Base-by-base conservation (phyloP, 139 green algal species). In the Chlamydomonas sphaeroides region DNA sequence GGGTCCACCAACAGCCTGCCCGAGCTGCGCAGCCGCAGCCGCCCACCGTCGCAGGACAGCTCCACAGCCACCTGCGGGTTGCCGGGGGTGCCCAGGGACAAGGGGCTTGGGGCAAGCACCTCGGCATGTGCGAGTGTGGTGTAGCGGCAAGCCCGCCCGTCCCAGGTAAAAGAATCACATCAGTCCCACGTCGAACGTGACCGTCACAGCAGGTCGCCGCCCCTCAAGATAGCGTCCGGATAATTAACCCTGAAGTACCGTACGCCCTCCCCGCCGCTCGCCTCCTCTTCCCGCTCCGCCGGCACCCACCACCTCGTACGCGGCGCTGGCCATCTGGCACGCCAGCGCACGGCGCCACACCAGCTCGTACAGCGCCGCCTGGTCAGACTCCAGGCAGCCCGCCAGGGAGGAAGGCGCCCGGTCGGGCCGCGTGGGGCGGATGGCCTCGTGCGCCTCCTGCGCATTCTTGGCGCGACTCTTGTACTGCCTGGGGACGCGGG, bases 371-470 rank as follows among this genome's bases (percentile, higher is more conserved):
- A 99, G 91, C 79, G 77, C 68, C 39, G 62, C 33, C 83, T 88
- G 81, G 61, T 91, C 78, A 0, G 59, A 17, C 65, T 53, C 39
- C 35, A 88, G 39, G 25, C n/a, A 18, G n/a, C 51, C 36, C 28
- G 73, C 53, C 68, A 92, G 65, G 21, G 71, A 51, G 5, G 75
- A 65, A 4, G 87, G 76, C 26, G 32, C 38, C 48, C 26, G 6
- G 5, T 41, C 36, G 11, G 86, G 53, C 45, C 94, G 77, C 21
- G 93, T 98, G 63, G 96, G 95, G 0, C 95, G 90, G 59, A 99
- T 97, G 15, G 96, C 95, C 83, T 98, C 96, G 84, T 99, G 96
- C 1, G 96, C 96, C 86, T 98, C 96, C 89, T 99, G 95, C 0
- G 93, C 91, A 75, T 93, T 94, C 87, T 94, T 93, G 26, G 83